Conservation (phyloP, 2,329 filamentous ascomycete species). For the Colletotrichum plurivorum region DNA sequence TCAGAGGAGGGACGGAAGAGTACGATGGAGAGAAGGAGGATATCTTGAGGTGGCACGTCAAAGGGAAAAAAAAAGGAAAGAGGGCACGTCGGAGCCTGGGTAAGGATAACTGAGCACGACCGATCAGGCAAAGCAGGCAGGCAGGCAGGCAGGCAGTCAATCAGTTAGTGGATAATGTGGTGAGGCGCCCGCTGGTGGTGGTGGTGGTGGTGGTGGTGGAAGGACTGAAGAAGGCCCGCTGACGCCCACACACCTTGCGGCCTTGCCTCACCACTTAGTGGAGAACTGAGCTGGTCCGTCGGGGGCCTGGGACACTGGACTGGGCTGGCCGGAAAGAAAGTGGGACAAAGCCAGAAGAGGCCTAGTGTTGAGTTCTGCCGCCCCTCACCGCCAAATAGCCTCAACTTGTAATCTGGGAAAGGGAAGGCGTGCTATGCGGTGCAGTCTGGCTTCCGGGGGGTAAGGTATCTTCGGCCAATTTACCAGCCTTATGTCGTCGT, state of each 20-base stretch:
- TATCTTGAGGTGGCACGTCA: conserved; percentile 14
- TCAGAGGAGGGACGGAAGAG: conserved; percentile 24
- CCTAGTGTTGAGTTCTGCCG: conserved; percentile 21
- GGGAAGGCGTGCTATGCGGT: conserved; percentile 30
- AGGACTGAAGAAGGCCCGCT: conserved; percentile 1
- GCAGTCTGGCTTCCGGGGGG: conserved; percentile 5
- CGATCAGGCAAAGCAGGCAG: conserved; percentile 31
- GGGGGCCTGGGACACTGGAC: conserved; percentile 18
- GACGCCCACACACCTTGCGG: too few relatives aligned
- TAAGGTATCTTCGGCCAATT: not conserved
- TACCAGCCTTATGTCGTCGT: not conserved
- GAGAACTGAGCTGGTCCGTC: conserved; percentile 4
- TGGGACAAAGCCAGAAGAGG: conserved; percentile 2
- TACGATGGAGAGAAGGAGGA: conserved; percentile 1
- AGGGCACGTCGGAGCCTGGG: conserved; percentile 26
- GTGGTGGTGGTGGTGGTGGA: conserved; percentile 26
- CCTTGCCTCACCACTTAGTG: not conserved
- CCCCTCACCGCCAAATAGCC: conserved; percentile 8
- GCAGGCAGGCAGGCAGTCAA: conserved; percentile 17
- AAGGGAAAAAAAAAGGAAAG: conserved; percentile 23
- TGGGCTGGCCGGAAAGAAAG: conserved; percentile 16
- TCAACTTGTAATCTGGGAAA: conserved; percentile 23
- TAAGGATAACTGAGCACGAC: conserved; percentile 12
- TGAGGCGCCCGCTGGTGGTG: conserved; percentile 31
- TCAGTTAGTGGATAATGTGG: conserved; percentile 5